Evolutionary conservation across 2,329 filamentous ascomycete genomes (phyloP).

Genomic region (Diaporthe citrichinensis): DNA sequence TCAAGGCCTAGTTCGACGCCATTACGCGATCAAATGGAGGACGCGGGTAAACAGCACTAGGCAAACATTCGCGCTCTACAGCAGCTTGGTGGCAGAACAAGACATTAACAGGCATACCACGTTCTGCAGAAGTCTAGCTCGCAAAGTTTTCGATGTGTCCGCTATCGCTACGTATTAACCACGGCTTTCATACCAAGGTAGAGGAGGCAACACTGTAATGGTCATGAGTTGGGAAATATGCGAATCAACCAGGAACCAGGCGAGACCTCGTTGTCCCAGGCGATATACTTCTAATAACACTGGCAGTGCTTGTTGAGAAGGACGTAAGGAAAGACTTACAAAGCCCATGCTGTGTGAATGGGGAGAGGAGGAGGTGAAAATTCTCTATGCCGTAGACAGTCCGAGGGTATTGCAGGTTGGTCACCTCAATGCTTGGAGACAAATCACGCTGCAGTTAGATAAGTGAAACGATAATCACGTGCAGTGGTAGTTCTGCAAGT

Average conservation of each 20-base stretch:
- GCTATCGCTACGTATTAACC: background rate
- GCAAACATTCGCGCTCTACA: background rate
- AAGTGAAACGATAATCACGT: background rate
- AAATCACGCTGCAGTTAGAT: background rate
- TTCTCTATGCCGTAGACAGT: background rate
- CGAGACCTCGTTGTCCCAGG: too few species aligned
- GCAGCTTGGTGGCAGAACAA: too few species aligned
- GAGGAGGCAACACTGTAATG: background rate
- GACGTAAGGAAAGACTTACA: background rate
- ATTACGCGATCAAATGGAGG: background rate
- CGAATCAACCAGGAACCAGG: background rate
- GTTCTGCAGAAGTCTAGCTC: background rate
- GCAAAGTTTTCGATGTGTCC: background rate
- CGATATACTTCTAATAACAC: too few species aligned
- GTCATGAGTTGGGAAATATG: background rate
- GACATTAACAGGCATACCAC: background rate
- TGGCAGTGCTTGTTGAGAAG: too few species aligned
- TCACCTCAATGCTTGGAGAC: background rate
- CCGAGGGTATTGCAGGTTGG: background rate
- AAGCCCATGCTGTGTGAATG: background rate
- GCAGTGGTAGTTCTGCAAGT: background rate
- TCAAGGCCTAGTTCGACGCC: background rate
- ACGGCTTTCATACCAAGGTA: background rate
- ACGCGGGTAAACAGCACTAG: background rate
- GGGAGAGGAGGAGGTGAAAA: background rate